Base-by-base conservation (phyloP, 306 rosid genomes). In the Mimosa bimucronata region DNA sequence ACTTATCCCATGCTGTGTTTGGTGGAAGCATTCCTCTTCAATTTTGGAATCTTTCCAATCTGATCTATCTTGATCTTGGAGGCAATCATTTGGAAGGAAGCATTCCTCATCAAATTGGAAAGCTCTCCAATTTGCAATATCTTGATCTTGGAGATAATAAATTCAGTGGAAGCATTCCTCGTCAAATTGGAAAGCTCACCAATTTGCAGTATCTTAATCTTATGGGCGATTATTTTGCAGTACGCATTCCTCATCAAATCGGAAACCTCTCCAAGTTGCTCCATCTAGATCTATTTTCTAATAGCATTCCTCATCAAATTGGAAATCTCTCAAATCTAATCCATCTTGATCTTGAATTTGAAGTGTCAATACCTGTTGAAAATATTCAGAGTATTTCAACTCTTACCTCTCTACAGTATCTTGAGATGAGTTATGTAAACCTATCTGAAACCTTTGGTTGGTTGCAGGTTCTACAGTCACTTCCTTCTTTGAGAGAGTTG, bases 401-500 rank as follows among this genome's bases (percentile, higher is more conserved):
- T 29, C 69, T 83, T 1, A 46, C 81, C 0, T 38, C 44, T 14
- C 74, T 83, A 1, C 31, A 75, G 29, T 79, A 68, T 69, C 70
- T 83, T 75, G 7, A 60, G 42, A 12, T 83, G 16, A 5, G 14
- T 7, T 0, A 0, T 0, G 34, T n/a, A 9, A n/a, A 66, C 48
- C 16, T 66, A 19, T 66, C 50, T 14, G 38, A 2, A 1, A 3
- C 72, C 46, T 66, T 41, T 67, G 68, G 76, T 26, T 80, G 86
- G 86, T 30, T 29, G 30, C 72, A 38, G 6, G 30, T 38, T 66
- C 48, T 66, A 38, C 82, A 77, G 25, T 8, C 40, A 42, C 74
- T 84, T 23, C 76, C 86, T 7, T 41, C 78, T 75, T 62, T 83
- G 28, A 7, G 0, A 0, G 45, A 79, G 12, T 26, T 79, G 44